Conservation (phyloP, 129 eudicot genomes). For the Dittrichia graveolens region DNA sequence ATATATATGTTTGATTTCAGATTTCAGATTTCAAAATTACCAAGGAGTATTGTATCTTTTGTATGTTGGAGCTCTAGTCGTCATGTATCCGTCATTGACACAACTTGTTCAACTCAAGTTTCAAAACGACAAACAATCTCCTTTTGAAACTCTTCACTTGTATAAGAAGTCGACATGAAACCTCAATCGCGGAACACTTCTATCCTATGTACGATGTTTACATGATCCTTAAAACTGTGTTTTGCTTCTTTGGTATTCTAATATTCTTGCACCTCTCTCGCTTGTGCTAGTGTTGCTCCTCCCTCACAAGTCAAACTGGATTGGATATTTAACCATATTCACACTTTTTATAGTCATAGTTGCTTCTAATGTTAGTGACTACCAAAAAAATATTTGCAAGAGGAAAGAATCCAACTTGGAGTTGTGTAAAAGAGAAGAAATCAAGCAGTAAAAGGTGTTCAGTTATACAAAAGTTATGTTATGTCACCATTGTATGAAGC, state of each 20-base stretch:
- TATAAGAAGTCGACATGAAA: not conserved
- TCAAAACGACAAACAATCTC: constrained; percentile 1
- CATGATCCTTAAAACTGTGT: constrained; percentile 1
- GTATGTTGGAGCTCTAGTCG: not conserved
- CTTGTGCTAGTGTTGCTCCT: constrained; percentile 22
- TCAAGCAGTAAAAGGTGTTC: not conserved
- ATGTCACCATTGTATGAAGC: too few relatives aligned
- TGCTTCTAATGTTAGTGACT: not conserved
- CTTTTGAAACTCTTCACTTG: not conserved
- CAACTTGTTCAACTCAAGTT: constrained; percentile 13
- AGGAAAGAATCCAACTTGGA: not conserved
- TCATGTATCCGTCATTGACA: constrained; percentile 25
- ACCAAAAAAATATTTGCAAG: not conserved
- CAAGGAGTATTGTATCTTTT: constrained; percentile 11
- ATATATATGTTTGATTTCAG: too few relatives aligned
- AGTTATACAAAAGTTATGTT: too few relatives aligned
- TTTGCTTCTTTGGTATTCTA: not conserved
- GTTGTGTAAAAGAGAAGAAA: not conserved
- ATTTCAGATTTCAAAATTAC: not conserved
- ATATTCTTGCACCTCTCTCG: constrained; percentile 25
- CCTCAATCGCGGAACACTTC: not conserved
- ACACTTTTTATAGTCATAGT: constrained; percentile 8
- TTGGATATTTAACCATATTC: not conserved
- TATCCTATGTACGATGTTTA: not conserved
- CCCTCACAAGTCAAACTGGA: not conserved